phyloP scores from a whole-genome alignment of 495 filamentous ascomycete species.

The Xylaria bambusicola region DNA sequence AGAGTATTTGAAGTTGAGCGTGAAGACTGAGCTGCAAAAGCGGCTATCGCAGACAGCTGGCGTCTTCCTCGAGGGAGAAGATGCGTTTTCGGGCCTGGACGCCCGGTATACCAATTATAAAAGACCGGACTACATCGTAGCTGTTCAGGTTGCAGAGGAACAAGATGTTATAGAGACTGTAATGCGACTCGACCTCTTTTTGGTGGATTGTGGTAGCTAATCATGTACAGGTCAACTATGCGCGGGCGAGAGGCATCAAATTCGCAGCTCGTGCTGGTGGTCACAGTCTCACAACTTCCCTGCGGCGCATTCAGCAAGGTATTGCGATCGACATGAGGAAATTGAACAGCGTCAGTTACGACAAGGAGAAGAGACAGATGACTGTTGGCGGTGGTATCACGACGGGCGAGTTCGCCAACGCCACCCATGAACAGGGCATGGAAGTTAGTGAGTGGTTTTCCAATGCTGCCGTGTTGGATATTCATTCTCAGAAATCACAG shows the following conservation, averaged over 20 bases:
- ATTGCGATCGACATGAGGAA: conserved; percentile 14
- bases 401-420: conserved; percentile 4
- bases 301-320: neutral
- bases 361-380: neutral
- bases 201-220: neutral
- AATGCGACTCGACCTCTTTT: neutral
- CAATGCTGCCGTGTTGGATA: neutral
- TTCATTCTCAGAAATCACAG: too few species aligned
- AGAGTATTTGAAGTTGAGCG: neutral
- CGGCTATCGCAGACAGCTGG: conserved; percentile 1
- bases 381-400: neutral
- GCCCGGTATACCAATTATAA: conserved; percentile 6
- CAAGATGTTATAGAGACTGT: conserved; percentile 11
- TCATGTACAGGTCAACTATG: conserved; percentile 16
- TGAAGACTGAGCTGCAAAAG: neutral
- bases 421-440: neutral
- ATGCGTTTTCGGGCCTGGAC: neutral
- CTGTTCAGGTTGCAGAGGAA: conserved; percentile 7
- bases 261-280: conserved; percentile 22
- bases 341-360: neutral
- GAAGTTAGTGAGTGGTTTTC: conserved; percentile 6
- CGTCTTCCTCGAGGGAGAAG: conserved; percentile 1
- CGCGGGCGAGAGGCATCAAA: conserved; percentile 5
- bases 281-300: conserved; percentile 2
- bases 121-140: conserved; percentile 1